phyloP scores from a whole-genome alignment of 805 yeast genomes.

The Saccharomycopsis fodiens region DNA sequence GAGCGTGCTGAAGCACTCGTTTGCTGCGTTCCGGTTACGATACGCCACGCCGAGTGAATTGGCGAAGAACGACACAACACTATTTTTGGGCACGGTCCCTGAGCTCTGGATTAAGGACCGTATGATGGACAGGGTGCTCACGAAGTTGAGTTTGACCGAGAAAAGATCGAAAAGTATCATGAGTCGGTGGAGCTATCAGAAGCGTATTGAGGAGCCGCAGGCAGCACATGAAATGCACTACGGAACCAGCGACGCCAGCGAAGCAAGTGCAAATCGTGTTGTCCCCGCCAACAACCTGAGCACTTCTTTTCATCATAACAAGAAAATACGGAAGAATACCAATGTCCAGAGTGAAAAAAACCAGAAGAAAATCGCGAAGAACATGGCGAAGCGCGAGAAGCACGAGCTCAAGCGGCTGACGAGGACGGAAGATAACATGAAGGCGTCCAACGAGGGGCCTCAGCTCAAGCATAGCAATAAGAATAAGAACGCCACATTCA shows the following conservation, averaged over 20 bases:
- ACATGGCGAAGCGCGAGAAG: conserved; percentile 25
- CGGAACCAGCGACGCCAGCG: neutral
- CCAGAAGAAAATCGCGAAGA: conserved; percentile 23
- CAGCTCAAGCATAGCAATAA: neutral
- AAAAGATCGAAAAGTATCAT: neutral
- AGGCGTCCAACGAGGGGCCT: neutral
- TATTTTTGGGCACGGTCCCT: conserved; percentile 55
- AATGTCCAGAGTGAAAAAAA: neutral
- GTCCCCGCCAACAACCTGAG: no score
- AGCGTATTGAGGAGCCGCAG: no score
- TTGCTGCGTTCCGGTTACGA: conserved; percentile 51
- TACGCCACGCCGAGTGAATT: conserved; percentile 45
- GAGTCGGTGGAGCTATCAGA: neutral
- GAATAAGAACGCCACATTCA: conserved; percentile 4
- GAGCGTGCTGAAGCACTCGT: conserved; percentile 43
- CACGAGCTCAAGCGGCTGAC: conserved; percentile 20
- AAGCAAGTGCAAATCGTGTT: no score
- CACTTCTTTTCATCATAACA: no score
- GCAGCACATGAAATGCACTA: no score
- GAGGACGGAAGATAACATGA: neutral
- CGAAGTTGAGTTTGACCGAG: neutral
- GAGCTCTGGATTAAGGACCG: conserved; percentile 36
- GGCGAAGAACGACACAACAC: conserved; percentile 38
- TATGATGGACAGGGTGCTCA: neutral
- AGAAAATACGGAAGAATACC: neutral